Evolutionary conservation across 164 flowering plant genomes (phyloP).

Genomic region (Protea cynaroides): DNA sequence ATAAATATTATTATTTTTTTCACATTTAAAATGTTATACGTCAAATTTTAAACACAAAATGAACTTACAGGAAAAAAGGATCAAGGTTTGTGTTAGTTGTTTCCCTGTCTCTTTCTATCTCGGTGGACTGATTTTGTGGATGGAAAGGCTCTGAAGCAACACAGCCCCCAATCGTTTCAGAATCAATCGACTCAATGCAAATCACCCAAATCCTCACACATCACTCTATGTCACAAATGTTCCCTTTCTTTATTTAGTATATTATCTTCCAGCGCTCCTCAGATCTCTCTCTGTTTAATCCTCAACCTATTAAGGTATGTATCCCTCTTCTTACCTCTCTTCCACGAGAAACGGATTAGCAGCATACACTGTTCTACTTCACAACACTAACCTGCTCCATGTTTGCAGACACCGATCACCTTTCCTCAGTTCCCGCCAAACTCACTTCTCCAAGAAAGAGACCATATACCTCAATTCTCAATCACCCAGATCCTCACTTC

Average conservation of each 20-base stretch:
- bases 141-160: neutral
- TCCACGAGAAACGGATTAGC: conserved; percentile 33
- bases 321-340: conserved; percentile 40
- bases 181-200: conserved; percentile 10
- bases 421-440: conserved; percentile 10
- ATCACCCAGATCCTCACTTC: conserved; percentile 16
- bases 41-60: too few relatives aligned
- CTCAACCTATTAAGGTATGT: conserved; percentile 29
- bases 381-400: conserved; percentile 17
- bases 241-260: conserved; percentile 21
- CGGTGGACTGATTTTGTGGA: conserved; percentile 4
- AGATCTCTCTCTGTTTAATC: neutral
- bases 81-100: too few relatives aligned
- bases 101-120: too few relatives aligned
- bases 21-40: too few relatives aligned
- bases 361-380: conserved; percentile 17
- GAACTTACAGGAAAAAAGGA: too few relatives aligned
- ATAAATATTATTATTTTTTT: too few relatives aligned
- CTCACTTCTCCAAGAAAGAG: conserved; percentile 16
- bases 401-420: conserved; percentile 18
- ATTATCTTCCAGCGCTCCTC: conserved; percentile 8
- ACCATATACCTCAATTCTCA: conserved; percentile 16
- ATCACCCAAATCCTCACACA: conserved; percentile 26
- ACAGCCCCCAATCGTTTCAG: conserved; percentile 37
- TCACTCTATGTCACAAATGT: too few relatives aligned